Evolutionary conservation across 768 basidiomycete species (phyloP), one percentile per base, ranked within the genome.

Genomic region (Termitomyces titanicus): DNA sequence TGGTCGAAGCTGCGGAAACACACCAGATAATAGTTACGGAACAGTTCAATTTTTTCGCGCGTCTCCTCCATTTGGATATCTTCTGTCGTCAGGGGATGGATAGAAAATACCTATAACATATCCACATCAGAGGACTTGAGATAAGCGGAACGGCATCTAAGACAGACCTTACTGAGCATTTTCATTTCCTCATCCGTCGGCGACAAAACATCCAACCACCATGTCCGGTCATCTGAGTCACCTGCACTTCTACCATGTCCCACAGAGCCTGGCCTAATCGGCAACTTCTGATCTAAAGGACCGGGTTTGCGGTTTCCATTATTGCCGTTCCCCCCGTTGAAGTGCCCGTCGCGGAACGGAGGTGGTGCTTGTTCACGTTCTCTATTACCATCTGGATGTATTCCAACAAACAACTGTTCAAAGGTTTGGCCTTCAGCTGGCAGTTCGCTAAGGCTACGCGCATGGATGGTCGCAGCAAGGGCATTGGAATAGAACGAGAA

Each of bases 31-130:
- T 99, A 99, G 68, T 96, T 96, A 52, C 95, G 82, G 81, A 98
- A 99, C 18, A 99, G 83, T 70, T 99, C 97, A 63, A 99, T 99
- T 79, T 99, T 99, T 76, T 99, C 97, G 65, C 97, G 93, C 38
- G 95, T 91, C 76, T 99, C 97, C 72, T 99, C 97, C 89, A 98
- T 97, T 66, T 92, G 87, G 67, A 99, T 98, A 77, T 99, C 97
- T 77, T 99, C 97, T 18, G 96, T 96, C 5, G 97, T 99, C 61
- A 99, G 79, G 3, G 97, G 97, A 74, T 99, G 97, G 65, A 99
- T 97, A 18, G 82, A 83, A 71, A 98, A 99, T 10, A 96, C 94
- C 95, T 97, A 39, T 43, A 27, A 24, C 52, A 35, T 8, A 50
- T 8, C 1, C 3, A 2, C 11, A 13, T 56, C 45, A 55, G 25